Evolutionary conservation across 2,329 filamentous ascomycete species (phyloP).

Genomic region (Aureobasidium sp.): DNA sequence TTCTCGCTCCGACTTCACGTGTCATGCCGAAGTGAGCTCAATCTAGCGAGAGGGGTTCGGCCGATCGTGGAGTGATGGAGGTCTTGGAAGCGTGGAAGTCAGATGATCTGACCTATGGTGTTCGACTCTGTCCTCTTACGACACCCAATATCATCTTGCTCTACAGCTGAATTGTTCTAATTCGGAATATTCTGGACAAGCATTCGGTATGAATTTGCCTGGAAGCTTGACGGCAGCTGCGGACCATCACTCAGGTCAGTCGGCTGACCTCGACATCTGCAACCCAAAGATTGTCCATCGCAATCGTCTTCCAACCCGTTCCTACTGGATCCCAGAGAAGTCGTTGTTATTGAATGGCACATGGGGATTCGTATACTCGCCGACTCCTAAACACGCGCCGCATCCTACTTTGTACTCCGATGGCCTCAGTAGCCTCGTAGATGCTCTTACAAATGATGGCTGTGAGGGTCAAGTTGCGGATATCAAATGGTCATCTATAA

Average conservation of each 20-base stretch:
- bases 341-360: slow-evolving; percentile 43
- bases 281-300: slow-evolving; percentile 20
- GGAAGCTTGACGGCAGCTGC: background rate
- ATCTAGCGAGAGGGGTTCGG: slow-evolving; percentile 9
- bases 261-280: slow-evolving; percentile 8
- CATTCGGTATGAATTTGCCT: background rate
- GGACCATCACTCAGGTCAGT: slow-evolving; percentile 10
- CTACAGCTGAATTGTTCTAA: background rate
- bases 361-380: slow-evolving; percentile 51
- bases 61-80: background rate
- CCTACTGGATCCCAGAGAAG: slow-evolving; percentile 18
- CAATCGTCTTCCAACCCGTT: slow-evolving; percentile 20
- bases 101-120: background rate
- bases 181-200: background rate
- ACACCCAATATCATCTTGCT: background rate
- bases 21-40: background rate
- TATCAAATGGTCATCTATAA: slow-evolving; percentile 10
- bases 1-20: background rate
- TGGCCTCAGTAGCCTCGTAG: slow-evolving; percentile 4
- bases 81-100: background rate
- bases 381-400: slow-evolving; percentile 42
- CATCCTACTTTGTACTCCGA: slow-evolving; percentile 25
- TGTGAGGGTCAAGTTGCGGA: slow-evolving; percentile 3
- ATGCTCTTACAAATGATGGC: background rate
- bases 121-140: background rate